A percentile compares a stretch with the other conserved stretches of the same genome.
phyloP scores from a whole-genome alignment of 768 basidiomycete genomes.

The Termitomyces sp. region DNA sequence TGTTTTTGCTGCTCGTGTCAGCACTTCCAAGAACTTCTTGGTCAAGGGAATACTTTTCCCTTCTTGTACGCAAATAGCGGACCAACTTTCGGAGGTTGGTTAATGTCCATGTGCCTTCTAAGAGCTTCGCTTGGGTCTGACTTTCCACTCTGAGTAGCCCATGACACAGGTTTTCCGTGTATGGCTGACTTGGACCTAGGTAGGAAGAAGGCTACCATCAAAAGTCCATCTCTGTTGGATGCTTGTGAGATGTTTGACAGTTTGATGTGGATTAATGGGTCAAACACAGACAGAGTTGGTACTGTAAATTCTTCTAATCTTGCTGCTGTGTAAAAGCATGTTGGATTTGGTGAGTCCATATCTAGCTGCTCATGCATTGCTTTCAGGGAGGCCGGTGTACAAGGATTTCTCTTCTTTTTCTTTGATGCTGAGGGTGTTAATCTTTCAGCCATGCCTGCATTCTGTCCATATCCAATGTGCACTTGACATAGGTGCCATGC shows the following conservation, averaged over 20 bases:
- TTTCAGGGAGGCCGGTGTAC: no score
- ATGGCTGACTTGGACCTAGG: constrained; percentile 14
- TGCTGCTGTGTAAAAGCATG: no score
- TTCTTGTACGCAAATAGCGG: neutral
- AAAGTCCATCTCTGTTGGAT: neutral
- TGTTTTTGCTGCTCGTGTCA: constrained; percentile 2
- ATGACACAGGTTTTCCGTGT: constrained; percentile 14
- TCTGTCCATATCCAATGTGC: rapidly evolving
- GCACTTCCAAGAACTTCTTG: constrained; percentile 14
- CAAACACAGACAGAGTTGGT: neutral
- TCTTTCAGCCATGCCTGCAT: neutral
- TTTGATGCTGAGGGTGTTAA: no score
- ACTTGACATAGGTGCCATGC: neutral
- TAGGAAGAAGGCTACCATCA: constrained; percentile 7
- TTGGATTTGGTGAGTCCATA: no score
- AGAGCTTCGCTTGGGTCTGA: constrained; percentile 11
- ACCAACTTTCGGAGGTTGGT: no score
- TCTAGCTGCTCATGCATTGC: no score
- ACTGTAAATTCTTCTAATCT: no score
- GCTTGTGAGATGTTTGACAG: constrained; percentile 1
- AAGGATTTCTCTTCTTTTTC: no score
- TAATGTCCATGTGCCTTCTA: constrained; percentile 8
- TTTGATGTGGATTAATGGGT: constrained; percentile 14
- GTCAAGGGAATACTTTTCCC: no score
- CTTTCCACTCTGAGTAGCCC: constrained; percentile 6